Evolutionary conservation across 805 yeast genomes (phyloP), one percentile per base, ranked within the genome.

Genomic region (Saccharomycopsis lassenensis): DNA sequence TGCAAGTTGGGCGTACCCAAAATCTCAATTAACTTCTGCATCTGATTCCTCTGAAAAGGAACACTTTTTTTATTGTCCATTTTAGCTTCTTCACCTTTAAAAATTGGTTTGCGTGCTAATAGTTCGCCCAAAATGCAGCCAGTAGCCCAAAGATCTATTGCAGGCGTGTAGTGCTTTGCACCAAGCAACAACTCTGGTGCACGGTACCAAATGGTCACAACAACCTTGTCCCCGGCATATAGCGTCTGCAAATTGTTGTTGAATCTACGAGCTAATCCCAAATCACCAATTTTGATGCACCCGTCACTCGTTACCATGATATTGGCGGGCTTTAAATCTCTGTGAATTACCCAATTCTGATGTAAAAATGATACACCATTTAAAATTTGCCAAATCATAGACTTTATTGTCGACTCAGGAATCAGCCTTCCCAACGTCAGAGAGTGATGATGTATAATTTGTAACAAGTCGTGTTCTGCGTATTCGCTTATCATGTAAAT

Each of bases 1-100:
- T 75, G 70, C 4, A 63, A 52, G 3, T 71, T 71, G 0, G 99
- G 99, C 0, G 94, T 74, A 0, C 99, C 99, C 43, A 91, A 58
- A n/a, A 91, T 78, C 55, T 91, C 97, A 19, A 91, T 63, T 17
- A 91, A 87, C 53, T 85, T 86, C 49, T 82, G 80, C 52, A 89
- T 68, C 59, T 91, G 99, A 52, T 83, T 87, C 40, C 80, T 76
- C 56, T 91, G 98, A 57, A 91, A 91, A 2, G 97, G 96, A 4
- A 89, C 87, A 38, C 76, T 79, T 52, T 89, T 87, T 52, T 86
- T 89, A 47, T 81, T 82, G 54, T 87, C 97, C 70, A 89, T 81
- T 49, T 89, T 89, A 10, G 94, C 91, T 52, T 91, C 99, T 57
- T 91, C 98, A 36, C 98, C 98, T 55, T 91, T 91, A 61, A 91